Percentiles rank a stretch among this genome's conserved stretches.
Evolutionary conservation across 2,329 filamentous ascomycete species (phyloP).

Genomic region (Parasarocladium wereldwijsianum): DNA sequence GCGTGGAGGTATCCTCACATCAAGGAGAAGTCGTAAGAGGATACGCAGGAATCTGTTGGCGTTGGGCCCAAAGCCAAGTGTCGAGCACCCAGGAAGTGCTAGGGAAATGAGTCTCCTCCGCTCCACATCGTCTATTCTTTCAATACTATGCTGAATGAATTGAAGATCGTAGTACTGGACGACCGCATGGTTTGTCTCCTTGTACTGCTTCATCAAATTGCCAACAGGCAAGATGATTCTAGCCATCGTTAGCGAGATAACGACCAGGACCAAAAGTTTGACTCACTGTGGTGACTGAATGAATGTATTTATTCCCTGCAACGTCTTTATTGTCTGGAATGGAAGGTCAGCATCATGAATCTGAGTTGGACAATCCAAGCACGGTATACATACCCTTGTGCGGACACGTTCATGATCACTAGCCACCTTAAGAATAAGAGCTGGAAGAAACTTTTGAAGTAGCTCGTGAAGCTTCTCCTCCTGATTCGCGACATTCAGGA

Average conservation of each 20-base stretch:
- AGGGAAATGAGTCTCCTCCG: constrained; percentile 58
- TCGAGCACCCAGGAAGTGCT: constrained; percentile 17
- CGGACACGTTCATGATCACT: constrained; percentile 71
- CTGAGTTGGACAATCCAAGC: not conserved
- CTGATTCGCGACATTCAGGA: constrained; percentile 63
- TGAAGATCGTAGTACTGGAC: constrained; percentile 79
- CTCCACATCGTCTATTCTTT: constrained; percentile 37
- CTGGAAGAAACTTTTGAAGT: constrained; percentile 64
- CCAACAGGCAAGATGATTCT: constrained; percentile 69
- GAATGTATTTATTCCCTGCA: constrained; percentile 37
- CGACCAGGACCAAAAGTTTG: not conserved
- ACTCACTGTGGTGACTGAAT: constrained; percentile 34
- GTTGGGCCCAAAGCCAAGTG: constrained; percentile 16
- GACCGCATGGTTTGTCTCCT: constrained; percentile 54
- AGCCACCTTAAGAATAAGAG: constrained; percentile 71
- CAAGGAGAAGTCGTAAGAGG: constrained; percentile 59
- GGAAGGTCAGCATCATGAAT: constrained; percentile 4
- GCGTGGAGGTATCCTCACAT: constrained; percentile 56
- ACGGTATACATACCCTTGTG: constrained; percentile 42
- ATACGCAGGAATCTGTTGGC: constrained; percentile 62
- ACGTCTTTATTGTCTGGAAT: constrained; percentile 32
- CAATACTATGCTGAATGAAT: constrained; percentile 72
- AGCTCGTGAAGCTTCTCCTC: constrained; percentile 70
- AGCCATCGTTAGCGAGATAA: constrained; percentile 5
- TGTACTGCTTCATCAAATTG: constrained; percentile 81